A percentile compares a stretch with the other conserved stretches of the same genome.
Conservation (phyloP, 2,329 filamentous ascomycete species). For the Dothistroma pini region DNA sequence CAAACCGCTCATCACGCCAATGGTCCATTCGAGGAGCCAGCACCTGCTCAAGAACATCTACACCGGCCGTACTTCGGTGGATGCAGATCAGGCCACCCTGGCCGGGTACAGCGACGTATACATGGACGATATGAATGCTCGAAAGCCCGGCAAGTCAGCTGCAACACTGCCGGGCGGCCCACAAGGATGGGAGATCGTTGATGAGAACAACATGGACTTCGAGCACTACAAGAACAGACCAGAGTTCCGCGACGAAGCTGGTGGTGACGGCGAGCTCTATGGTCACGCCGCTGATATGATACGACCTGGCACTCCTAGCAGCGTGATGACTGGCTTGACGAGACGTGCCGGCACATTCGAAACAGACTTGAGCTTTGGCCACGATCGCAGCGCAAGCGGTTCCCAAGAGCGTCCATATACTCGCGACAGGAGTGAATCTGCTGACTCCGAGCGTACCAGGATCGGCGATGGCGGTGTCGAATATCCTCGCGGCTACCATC, state of each 20-base stretch:
- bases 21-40: slow-evolving; percentile 89
- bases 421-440: slow-evolving; percentile 27
- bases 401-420: slow-evolving; percentile 6
- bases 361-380: slow-evolving; percentile 23
- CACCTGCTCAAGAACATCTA: slow-evolving; percentile 84
- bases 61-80: slow-evolving; percentile 64
- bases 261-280: slow-evolving; percentile 60
- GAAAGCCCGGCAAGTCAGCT: slow-evolving; percentile 56
- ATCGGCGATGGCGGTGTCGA: slow-evolving; percentile 35
- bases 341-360: slow-evolving; percentile 29
- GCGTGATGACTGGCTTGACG: slow-evolving; percentile 37
- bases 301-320: slow-evolving; percentile 60
- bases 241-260: slow-evolving; percentile 83
- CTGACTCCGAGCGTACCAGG: slow-evolving; percentile 32
- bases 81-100: slow-evolving; percentile 57
- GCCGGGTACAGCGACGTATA: slow-evolving; percentile 81
- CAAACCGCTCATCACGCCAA: slow-evolving; percentile 83
- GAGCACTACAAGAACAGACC: slow-evolving; percentile 86
- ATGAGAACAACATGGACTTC: slow-evolving; percentile 82
- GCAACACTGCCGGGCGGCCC: slow-evolving; percentile 19
- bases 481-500: slow-evolving; percentile 49
- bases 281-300: slow-evolving; percentile 58
- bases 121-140: slow-evolving; percentile 71
- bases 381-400: slow-evolving; percentile 14
- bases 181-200: slow-evolving; percentile 74